Evolutionary conservation across 768 basidiomycete genomes (phyloP).

Genomic region (Termitomyces sp.): DNA sequence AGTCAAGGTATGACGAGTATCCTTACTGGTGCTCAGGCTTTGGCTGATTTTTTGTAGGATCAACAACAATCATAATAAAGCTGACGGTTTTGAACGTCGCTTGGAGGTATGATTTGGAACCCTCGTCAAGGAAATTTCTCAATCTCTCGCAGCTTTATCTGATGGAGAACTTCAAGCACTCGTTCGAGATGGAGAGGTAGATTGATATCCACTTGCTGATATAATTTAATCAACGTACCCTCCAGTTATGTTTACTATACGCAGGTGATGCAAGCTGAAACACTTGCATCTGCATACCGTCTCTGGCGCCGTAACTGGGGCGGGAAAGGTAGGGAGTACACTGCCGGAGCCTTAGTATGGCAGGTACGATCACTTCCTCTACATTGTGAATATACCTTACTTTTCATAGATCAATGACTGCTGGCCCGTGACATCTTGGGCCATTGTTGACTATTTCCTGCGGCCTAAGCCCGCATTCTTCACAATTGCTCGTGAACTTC

Average conservation of each 20-base stretch:
- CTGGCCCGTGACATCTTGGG: slow-evolving; percentile 95
- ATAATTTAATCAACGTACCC: slow-evolving; percentile 11
- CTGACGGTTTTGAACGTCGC: slow-evolving; percentile 80
- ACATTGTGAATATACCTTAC: neutral
- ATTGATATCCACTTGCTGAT: neutral
- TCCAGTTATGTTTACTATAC: slow-evolving; percentile 88
- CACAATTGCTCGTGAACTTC: slow-evolving; percentile 80
- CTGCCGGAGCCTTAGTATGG: slow-evolving; percentile 92
- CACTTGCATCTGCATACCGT: slow-evolving; percentile 82
- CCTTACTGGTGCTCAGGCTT: neutral
- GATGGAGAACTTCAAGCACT: slow-evolving; percentile 89
- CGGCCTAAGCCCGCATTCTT: slow-evolving; percentile 92
- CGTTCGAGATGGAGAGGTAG: slow-evolving; percentile 84
- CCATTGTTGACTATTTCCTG: slow-evolving; percentile 90
- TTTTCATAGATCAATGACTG: slow-evolving; percentile 73
- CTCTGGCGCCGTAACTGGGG: slow-evolving; percentile 92
- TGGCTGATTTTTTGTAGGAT: slow-evolving; percentile 34
- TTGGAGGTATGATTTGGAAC: slow-evolving; percentile 53
- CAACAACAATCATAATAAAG: slow-evolving; percentile 88
- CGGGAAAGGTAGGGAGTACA: slow-evolving; percentile 83
- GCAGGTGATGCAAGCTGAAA: slow-evolving; percentile 95
- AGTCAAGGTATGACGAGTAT: slow-evolving; percentile 61
- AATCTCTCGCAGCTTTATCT: slow-evolving; percentile 66
- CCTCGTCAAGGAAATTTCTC: neutral
- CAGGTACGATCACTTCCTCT: slow-evolving; percentile 51